phyloP scores from a whole-genome alignment of 345 rosid species.

The Luvunga scandens region DNA sequence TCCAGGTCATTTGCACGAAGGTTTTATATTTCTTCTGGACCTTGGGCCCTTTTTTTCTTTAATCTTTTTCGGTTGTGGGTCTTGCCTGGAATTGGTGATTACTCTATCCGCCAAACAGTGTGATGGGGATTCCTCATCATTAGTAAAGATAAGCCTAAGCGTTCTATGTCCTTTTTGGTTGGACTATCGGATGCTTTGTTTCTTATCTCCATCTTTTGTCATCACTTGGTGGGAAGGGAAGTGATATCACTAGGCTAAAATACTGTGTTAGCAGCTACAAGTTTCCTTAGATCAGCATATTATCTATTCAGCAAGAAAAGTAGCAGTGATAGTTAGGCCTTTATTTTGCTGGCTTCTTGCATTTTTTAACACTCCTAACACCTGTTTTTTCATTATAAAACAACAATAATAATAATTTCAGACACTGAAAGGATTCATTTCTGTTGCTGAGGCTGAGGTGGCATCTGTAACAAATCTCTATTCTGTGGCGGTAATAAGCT shows the following conservation, averaged over 20 bases:
- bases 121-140: neutral
- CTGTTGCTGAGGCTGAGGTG: constrained; percentile 79
- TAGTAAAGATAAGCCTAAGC: neutral
- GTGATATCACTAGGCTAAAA: neutral
- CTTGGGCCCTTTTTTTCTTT: neutral
- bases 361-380: constrained; percentile 15
- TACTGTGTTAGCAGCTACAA: neutral
- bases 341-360: neutral
- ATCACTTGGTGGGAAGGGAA: neutral
- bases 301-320: neutral
- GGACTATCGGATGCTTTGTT: neutral
- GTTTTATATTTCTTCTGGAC: neutral
- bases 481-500: constrained; percentile 72
- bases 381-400: neutral
- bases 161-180: neutral
- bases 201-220: neutral
- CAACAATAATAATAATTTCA: constrained; percentile 16
- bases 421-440: constrained; percentile 80
- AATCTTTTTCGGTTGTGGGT: neutral
- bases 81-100: neutral
- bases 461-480: constrained; percentile 71
- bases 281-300: neutral
- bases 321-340: neutral
- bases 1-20: neutral
- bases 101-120: neutral